Base-by-base conservation (phyloP, 2,329 filamentous ascomycete species). In the Hypoxylon sp. region DNA sequence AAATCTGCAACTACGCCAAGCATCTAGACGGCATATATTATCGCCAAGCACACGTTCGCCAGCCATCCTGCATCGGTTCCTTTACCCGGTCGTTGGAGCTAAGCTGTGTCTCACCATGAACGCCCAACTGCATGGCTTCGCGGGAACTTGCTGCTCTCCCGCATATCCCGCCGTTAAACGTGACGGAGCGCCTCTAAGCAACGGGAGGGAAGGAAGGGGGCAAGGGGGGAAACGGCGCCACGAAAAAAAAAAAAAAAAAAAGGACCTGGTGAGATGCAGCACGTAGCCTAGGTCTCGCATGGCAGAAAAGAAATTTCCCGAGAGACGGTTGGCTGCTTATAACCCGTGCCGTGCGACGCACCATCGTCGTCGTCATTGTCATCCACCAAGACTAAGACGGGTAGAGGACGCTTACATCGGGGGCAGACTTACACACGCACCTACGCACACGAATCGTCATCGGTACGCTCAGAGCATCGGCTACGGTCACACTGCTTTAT, bases 191-290 rank as follows among this genome's bases (percentile, higher is more conserved):
- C 15, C 44, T 22, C 6, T 2, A 10, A 11, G 10, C 44, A n/a
- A n/a, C n/a, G n/a, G n/a, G n/a, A n/a, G n/a, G n/a, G n/a, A n/a
- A n/a, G n/a, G n/a, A n/a, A n/a, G n/a, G n/a, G n/a, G 15, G 19
- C 6, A 11, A 20, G 6, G 20, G 1, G 41, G 19, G 11, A 20
- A 8, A 24, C 20, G 22, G 19, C 44, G 22, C 22, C 44, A 15
- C 19, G 28, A 19, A 34, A 22, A 20, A 26, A 26, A 26, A 19
- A 34, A 22, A 20, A 26, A 26, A 26, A n/a, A n/a, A n/a, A n/a
- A n/a, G n/a, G n/a, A 26, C 24, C 26, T 37, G 5, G 58, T 32
- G 20, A 54, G 59, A 62, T 62, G 59, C 54, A 49, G 59, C 59
- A 62, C 59, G 50, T 43, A 50, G n/a, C 59, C 59, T 48, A 44